Conservation (phyloP, 2,329 filamentous ascomycete species). For the Ambrosiella xylebori region DNA sequence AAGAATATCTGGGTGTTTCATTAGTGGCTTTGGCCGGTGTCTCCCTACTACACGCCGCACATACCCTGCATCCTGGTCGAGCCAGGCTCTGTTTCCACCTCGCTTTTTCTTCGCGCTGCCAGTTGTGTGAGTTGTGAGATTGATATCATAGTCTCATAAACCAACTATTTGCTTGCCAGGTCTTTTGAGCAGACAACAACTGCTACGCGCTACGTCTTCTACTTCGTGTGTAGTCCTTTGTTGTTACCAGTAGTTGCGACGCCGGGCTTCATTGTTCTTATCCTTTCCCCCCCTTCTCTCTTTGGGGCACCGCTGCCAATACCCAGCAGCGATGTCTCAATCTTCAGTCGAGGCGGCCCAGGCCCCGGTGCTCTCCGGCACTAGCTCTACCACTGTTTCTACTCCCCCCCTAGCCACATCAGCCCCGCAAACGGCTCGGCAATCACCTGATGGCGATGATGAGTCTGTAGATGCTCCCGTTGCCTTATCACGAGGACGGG, state of each 20-base stretch:
- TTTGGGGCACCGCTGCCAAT: slow-evolving; percentile 1
- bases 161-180: neutral
- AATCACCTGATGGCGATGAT: slow-evolving; percentile 20
- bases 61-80: slow-evolving; percentile 4
- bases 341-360: neutral
- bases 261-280: neutral
- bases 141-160: neutral
- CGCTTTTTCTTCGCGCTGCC: slow-evolving; percentile 4
- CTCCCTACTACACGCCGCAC: slow-evolving; percentile 2
- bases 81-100: slow-evolving; percentile 4
- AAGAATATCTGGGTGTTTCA: neutral
- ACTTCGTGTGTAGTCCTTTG: neutral
- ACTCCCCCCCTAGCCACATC: neutral
- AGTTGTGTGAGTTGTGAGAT: slow-evolving; percentile 2
- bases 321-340: neutral
- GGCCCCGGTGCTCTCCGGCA: neutral
- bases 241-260: neutral
- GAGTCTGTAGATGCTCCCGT: neutral
- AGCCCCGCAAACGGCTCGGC: slow-evolving; percentile 16
- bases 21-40: neutral
- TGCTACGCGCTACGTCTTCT: neutral
- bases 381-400: neutral
- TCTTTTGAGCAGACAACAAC: neutral
- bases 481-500: slow-evolving; percentile 18
- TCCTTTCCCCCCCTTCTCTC: neutral